Base-by-base conservation (phyloP, 2,329 filamentous ascomycete genomes). In the Pyricularia sp. region DNA sequence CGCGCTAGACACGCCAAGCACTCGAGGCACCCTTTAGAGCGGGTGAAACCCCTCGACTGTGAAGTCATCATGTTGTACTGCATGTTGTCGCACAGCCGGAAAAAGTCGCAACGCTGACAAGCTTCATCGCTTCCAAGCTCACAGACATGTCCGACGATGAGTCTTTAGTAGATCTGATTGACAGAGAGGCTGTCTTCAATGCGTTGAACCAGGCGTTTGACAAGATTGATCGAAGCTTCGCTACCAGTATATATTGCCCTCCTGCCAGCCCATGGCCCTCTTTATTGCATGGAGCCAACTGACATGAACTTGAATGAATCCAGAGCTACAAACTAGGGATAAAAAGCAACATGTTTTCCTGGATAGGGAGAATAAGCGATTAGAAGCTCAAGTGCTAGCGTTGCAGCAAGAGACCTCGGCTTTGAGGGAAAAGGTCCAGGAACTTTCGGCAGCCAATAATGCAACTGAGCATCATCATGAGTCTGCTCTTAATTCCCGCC, bases 341-440 rank as follows among this genome's bases (percentile, higher is more conserved):
- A 64, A 69, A 67, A 61, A 65, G 61, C 65, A 68, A 31, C 70
- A 72, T 64, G 66, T 66, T 9, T 67, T 71, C 24, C 71, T 75
- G 60, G 63, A 68, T 12, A 68, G 72, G 6, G 76, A 79, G 66
- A 66, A 79, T 10, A 70, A 73, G 28, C 68, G 69, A n/a, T 69
- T 79, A 5, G 74, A 68, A n/a, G 71, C 70, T 19, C 68, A 72
- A 30, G 73, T 74, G 24, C 72, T 75, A 16, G 70, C 67, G 1
- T 69, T 83, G 30, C 75, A 79, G 64, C 68, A 74, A 19, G 78
- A 82, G 66, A 81, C 81, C 63, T 68, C 68, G n/a, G 67, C 71
- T 4, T 73, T 84, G 6, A 74, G 72, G 62, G 70, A 68, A 35
- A 74, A 80, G 64, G 66, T 82, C 7, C 22, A 30, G 9, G 33